phyloP scores from a whole-genome alignment of 768 basidiomycete species.

The Podaxis sp. region DNA sequence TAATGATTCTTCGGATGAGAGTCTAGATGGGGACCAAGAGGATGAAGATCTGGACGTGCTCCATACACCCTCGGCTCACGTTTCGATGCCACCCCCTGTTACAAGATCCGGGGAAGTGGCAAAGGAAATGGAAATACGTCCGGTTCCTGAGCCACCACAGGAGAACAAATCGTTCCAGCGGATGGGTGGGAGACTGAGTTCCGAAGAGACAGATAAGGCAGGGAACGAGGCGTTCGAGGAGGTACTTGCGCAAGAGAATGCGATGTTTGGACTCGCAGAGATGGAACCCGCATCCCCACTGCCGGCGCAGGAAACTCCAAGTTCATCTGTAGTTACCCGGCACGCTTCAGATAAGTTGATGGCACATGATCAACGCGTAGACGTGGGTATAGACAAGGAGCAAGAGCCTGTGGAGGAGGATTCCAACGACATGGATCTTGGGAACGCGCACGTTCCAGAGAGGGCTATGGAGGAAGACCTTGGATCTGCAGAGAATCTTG shows the following conservation, averaged over 20 bases:
- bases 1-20: slow-evolving; percentile 35
- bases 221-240: slow-evolving; percentile 36
- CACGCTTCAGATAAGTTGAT: neutral
- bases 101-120: neutral
- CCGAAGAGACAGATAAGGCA: slow-evolving; percentile 30
- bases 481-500: neutral
- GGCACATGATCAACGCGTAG: neutral
- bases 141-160: neutral
- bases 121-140: neutral
- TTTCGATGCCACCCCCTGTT: neutral
- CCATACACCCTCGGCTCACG: neutral
- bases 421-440: neutral
- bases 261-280: slow-evolving; percentile 20
- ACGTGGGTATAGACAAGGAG: neutral
- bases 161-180: slow-evolving; percentile 29
- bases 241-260: slow-evolving; percentile 33
- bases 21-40: slow-evolving; percentile 34
- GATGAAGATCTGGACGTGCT: slow-evolving; percentile 15
- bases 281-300: neutral
- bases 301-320: neutral
- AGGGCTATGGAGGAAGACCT: neutral
- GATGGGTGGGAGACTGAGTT: slow-evolving; percentile 30
- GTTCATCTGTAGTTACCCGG: neutral
- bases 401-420: neutral
- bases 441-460: neutral